phyloP scores from a whole-genome alignment of 2,329 filamentous ascomycete species.

The Curvularia verruculosa region DNA sequence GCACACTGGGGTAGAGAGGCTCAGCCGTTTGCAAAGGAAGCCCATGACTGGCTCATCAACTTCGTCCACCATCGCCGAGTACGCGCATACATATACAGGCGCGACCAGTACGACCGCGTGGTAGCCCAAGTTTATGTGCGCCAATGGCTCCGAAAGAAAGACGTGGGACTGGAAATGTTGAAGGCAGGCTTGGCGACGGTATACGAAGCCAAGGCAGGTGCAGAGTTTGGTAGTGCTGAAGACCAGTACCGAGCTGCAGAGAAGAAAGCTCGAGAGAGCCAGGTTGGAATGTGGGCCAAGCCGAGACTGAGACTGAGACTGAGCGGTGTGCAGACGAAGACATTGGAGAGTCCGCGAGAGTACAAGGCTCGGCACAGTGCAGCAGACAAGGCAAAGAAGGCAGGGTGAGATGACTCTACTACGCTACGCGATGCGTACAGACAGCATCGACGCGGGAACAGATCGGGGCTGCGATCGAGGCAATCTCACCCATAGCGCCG shows the following conservation, averaged over 20 bases:
- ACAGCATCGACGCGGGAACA: background rate
- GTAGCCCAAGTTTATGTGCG: slow-evolving; percentile 84
- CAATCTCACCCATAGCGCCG: slow-evolving; percentile 5
- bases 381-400: slow-evolving; percentile 50
- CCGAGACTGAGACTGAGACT: slow-evolving; percentile 49
- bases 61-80: slow-evolving; percentile 77
- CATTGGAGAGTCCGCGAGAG: slow-evolving; percentile 80
- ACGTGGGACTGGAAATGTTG: slow-evolving; percentile 91
- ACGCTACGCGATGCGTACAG: background rate
- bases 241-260: slow-evolving; percentile 70
- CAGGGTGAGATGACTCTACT: slow-evolving; percentile 16
- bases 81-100: slow-evolving; percentile 79
- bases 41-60: slow-evolving; percentile 76
- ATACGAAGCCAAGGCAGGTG: slow-evolving; percentile 90
- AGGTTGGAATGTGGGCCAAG: slow-evolving; percentile 70
- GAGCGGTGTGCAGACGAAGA: slow-evolving; percentile 58
- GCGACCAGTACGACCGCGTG: slow-evolving; percentile 90
- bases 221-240: slow-evolving; percentile 78
- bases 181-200: slow-evolving; percentile 83
- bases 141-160: slow-evolving; percentile 69
- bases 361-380: slow-evolving; percentile 72
- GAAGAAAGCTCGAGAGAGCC: slow-evolving; percentile 53
- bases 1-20: slow-evolving; percentile 89
- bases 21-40: slow-evolving; percentile 83
- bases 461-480: slow-evolving; percentile 9